Percentiles rank a stretch among this genome's conserved stretches.
These are phyloP conservation scores for Calonectria multiphialidica DNA, from an alignment of 2,329 filamentous ascomycete species.

Conservation along the genomic window DNA sequence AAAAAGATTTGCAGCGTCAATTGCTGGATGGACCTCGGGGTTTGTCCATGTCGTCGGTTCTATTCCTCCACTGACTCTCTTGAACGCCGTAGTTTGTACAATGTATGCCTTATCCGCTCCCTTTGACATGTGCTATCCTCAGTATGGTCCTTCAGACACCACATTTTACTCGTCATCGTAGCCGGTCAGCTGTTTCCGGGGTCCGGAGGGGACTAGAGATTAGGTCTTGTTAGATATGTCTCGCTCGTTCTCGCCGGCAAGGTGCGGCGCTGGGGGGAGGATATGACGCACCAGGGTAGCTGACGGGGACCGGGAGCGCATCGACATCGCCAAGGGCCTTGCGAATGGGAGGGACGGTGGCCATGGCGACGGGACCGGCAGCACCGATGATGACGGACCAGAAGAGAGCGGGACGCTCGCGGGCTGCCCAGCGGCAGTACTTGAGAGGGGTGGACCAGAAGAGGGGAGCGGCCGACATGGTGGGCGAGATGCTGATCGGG, in stretches of 20 bases:
- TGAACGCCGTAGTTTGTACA: conserved; percentile 45
- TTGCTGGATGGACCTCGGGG: conserved; percentile 35
- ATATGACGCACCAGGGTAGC: conserved; percentile 85
- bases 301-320: conserved; percentile 81
- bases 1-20: conserved; percentile 44
- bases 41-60: conserved; percentile 34
- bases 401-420: conserved; percentile 92
- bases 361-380: conserved; percentile 77
- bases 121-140: conserved; percentile 23
- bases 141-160: conserved; percentile 14
- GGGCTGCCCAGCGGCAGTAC: conserved; percentile 89
- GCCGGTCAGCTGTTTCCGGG: conserved; percentile 70
- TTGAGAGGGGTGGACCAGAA: conserved; percentile 89
- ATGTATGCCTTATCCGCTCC: conserved; percentile 21
- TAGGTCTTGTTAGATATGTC: conserved; percentile 16
- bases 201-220: conserved; percentile 65
- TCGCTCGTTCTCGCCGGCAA: neutral
- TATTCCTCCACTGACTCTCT: conserved; percentile 32
- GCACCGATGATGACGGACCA: conserved; percentile 83
- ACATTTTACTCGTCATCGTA: conserved; percentile 67
- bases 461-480: conserved; percentile 74
- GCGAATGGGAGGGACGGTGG: conserved; percentile 81
- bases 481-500: conserved; percentile 33
- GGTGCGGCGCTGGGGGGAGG: neutral
- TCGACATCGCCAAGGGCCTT: conserved; percentile 79